A percentile compares a stretch with the other conserved stretches of the same genome.
phyloP scores from a whole-genome alignment of 148 eudicot genomes.

The Nepenthes mirabilis region DNA sequence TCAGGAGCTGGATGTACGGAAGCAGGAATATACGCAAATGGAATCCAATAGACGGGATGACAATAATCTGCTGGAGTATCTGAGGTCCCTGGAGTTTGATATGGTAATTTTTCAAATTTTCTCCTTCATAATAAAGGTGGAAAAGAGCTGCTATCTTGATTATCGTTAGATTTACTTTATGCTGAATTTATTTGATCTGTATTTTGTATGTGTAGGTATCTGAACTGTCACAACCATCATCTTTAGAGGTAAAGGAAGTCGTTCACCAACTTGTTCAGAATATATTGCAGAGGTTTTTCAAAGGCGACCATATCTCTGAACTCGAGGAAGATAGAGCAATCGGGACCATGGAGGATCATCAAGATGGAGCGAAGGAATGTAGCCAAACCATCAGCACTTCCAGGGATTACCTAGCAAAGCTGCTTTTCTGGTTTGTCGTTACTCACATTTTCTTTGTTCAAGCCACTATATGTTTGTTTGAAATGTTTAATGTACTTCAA shows the following conservation, averaged over 20 bases:
- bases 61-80: slow-evolving; percentile 62
- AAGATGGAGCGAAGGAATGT: slow-evolving; percentile 20
- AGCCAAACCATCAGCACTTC: slow-evolving; percentile 42
- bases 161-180: not conserved
- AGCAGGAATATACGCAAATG: slow-evolving; percentile 35
- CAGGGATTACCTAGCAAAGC: slow-evolving; percentile 80
- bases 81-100: slow-evolving; percentile 56
- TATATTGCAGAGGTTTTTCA: slow-evolving; percentile 35
- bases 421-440: slow-evolving; percentile 68
- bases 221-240: slow-evolving; percentile 77
- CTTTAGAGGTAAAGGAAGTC: slow-evolving; percentile 69
- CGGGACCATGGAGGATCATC: slow-evolving; percentile 21
- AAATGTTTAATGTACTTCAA: not conserved
- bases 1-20: slow-evolving; percentile 51
- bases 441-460: not conserved
- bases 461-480: not conserved
- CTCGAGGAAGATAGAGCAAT: slow-evolving; percentile 18
- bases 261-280: slow-evolving; percentile 54
- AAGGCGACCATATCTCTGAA: slow-evolving; percentile 29
- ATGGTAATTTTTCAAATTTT: slow-evolving; percentile 36
- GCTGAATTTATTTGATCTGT: not conserved
- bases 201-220: slow-evolving; percentile 32
- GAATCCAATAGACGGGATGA: slow-evolving; percentile 29
- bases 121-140: not conserved
- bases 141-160: not conserved